Conservation (phyloP, 1,284 basidiomycete genomes). For the Pseudozyma hubeiensis region DNA sequence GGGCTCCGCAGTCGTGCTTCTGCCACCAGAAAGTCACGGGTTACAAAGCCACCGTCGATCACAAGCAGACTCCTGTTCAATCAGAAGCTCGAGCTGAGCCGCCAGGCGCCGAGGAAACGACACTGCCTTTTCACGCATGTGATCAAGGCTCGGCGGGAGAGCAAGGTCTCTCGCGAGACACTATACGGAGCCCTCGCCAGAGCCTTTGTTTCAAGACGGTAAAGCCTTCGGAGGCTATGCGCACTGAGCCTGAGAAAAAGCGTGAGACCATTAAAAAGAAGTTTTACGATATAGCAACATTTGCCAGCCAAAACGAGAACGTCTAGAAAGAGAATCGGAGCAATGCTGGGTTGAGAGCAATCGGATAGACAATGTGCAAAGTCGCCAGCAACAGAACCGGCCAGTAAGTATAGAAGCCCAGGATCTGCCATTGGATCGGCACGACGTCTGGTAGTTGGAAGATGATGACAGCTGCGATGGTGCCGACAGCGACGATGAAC, state of each 20-base stretch:
- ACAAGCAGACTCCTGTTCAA: background rate
- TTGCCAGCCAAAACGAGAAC: too few relatives aligned
- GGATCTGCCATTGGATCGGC: constrained; percentile 75
- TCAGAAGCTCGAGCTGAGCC: background rate
- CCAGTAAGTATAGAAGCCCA: constrained; percentile 37
- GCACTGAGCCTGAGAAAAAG: too few relatives aligned
- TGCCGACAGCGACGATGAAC: constrained; percentile 74
- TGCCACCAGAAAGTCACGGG: too few relatives aligned
- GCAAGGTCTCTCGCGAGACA: constrained; percentile 9
- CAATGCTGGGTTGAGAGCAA: constrained; percentile 51
- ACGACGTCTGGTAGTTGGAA: constrained; percentile 70
- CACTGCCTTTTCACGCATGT: background rate
- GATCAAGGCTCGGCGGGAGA: background rate
- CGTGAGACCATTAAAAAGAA: too few relatives aligned
- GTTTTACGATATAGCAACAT: too few relatives aligned
- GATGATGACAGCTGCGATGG: constrained; percentile 70
- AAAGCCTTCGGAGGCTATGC: too few relatives aligned
- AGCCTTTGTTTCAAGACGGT: too few relatives aligned
- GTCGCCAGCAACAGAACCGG: constrained; percentile 15
- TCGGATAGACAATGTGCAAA: constrained; percentile 50
- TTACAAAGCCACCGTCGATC: background rate
- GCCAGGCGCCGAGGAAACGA: background rate
- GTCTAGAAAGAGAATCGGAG: constrained; percentile 55
- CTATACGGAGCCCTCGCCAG: too few relatives aligned
- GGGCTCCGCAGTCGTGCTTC: too few relatives aligned